Conservation (phyloP, 225 moss, liverwort and hornwort species). For the Sphagnum contortum region DNA sequence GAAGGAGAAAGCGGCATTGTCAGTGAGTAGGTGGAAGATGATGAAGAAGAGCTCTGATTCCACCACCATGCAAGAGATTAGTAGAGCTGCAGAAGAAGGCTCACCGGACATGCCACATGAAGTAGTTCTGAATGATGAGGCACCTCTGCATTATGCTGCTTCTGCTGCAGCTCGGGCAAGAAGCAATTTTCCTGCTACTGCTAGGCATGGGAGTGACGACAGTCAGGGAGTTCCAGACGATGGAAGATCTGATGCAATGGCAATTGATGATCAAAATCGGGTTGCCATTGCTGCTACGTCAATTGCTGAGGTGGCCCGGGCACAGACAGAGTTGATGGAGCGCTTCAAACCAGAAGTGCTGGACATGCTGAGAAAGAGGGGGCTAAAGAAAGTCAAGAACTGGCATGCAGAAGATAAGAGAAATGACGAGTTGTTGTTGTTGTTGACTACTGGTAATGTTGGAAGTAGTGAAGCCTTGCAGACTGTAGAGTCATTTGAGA, state of each 20-base stretch:
- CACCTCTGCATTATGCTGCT: conserved; percentile 14
- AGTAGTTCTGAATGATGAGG: too few relatives aligned
- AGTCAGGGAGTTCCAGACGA: too few relatives aligned
- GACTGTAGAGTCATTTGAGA: too few relatives aligned
- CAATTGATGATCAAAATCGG: conserved; percentile 72
- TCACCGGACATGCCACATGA: too few relatives aligned
- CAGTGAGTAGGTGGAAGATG: conserved; percentile 43
- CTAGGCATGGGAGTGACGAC: conserved; percentile 19
- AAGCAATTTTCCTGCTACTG: conserved; percentile 36
- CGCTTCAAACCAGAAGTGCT: conserved; percentile 60
- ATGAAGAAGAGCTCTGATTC: conserved; percentile 1
- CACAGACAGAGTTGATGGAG: conserved; percentile 60
- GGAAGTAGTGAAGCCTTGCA: too few relatives aligned
- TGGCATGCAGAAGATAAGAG: conserved; percentile 28
- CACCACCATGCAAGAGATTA: too few relatives aligned
- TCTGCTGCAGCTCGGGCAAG: conserved; percentile 25
- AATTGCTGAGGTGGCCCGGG: conserved; percentile 59
- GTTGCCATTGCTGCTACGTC: conserved; percentile 65
- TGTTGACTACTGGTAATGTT: too few relatives aligned
- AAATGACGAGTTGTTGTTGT: background rate
- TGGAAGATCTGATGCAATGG: conserved; percentile 5
- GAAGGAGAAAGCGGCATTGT: conserved; percentile 29
- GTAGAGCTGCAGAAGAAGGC: too few relatives aligned
- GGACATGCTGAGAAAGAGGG: conserved; percentile 61
- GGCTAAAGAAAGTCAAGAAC: conserved; percentile 43